phyloP scores from a whole-genome alignment of 371 early-diverging fungal genomes.

The Racocetra persica region DNA sequence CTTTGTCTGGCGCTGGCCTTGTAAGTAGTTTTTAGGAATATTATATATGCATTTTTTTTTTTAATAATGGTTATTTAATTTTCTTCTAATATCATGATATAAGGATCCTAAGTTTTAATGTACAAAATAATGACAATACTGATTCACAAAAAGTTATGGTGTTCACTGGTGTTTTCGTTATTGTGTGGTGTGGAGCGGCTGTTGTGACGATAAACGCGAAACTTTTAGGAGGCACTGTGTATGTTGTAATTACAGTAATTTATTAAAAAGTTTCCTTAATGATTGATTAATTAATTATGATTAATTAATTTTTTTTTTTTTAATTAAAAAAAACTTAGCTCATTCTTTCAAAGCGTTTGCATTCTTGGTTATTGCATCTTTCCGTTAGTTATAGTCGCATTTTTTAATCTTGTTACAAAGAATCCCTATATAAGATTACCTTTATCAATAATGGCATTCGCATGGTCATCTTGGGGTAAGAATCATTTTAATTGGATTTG shows the following conservation, averaged over 20 bases:
- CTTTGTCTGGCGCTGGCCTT: slow-evolving; percentile 87
- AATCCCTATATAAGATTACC: slow-evolving; percentile 73
- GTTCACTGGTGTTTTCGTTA: slow-evolving; percentile 90
- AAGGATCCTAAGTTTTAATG: too few species aligned
- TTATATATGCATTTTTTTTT: too few species aligned
- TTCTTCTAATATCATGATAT: too few species aligned
- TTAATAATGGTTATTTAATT: too few species aligned
- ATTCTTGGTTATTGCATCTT: slow-evolving; percentile 95
- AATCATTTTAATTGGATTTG: too few species aligned
- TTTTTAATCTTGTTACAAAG: slow-evolving; percentile 71
- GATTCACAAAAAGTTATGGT: slow-evolving; percentile 75
- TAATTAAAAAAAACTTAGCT: slow-evolving; percentile 56
- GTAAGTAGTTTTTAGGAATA: slow-evolving; percentile 44
- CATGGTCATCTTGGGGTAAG: slow-evolving; percentile 85
- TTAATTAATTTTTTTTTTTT: not conserved
- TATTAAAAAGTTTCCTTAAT: slow-evolving; percentile 42
- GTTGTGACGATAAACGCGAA: slow-evolving; percentile 93
- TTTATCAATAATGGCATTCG: slow-evolving; percentile 73
- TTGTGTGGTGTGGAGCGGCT: slow-evolving; percentile 90
- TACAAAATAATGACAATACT: too few species aligned
- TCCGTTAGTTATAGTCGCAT: slow-evolving; percentile 82
- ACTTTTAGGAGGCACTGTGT: slow-evolving; percentile 91
- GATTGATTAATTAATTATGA: too few species aligned
- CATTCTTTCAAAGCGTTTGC: slow-evolving; percentile 95
- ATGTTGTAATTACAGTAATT: slow-evolving; percentile 44